These are phyloP conservation scores for Neopestalotiopsis sp. DNA, from an alignment of 2,329 filamentous ascomycete species.

Conservation along the genomic window DNA sequence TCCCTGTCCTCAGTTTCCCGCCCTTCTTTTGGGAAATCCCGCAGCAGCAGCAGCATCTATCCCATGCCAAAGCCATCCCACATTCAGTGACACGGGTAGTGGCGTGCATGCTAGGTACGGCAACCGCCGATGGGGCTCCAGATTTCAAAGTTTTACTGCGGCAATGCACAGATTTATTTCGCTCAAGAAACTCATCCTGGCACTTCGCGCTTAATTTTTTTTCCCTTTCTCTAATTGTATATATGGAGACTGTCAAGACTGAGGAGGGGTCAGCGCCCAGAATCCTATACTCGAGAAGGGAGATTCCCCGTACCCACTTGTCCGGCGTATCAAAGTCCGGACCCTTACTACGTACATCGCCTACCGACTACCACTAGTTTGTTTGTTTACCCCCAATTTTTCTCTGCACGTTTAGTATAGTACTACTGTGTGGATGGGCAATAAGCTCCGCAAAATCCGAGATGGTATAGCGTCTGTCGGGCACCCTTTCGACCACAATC, in stretches of 20 bases:
- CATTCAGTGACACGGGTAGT: not conserved
- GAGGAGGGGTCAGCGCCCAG: not conserved
- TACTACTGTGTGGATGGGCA: not conserved
- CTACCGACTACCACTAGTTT: no score
- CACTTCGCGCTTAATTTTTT: not conserved
- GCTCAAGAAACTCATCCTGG: not conserved
- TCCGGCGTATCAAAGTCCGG: not conserved
- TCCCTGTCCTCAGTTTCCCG: not conserved
- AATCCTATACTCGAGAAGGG: not conserved
- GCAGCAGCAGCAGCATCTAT: not conserved
- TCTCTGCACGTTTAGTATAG: not conserved
- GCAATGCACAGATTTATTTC: not conserved
- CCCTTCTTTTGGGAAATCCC: conserved; percentile 3
- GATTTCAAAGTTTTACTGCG: conserved; percentile 1
- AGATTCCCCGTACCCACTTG: not conserved
- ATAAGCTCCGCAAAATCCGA: not conserved
- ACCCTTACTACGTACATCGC: no score
- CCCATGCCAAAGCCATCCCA: not conserved
- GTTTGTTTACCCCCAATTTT: not conserved
- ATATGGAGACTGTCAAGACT: no score
- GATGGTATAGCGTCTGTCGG: not conserved
- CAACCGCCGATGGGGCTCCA: not conserved
- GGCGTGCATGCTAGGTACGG: not conserved
- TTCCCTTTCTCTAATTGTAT: no score
- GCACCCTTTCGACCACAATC: not conserved